Percentiles rank a stretch among this genome's conserved stretches.
These are phyloP conservation scores for Margaritispora aquatica DNA, from an alignment of 495 filamentous ascomycete genomes.

Conservation along the genomic window DNA sequence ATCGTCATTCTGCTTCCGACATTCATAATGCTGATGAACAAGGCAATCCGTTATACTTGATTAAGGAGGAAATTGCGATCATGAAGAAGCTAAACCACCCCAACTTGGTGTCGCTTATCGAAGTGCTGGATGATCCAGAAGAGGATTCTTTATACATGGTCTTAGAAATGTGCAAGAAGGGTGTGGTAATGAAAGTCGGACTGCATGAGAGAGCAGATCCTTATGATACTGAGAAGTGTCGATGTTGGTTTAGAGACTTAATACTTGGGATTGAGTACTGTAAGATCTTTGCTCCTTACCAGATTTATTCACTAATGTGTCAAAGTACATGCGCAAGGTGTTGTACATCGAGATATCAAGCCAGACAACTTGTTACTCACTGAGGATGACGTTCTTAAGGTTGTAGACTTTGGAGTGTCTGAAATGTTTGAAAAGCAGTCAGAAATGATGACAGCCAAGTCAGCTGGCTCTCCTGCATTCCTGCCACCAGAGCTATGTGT, in stretches of 20 bases:
- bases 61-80: constrained; percentile 95
- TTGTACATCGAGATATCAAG: constrained; percentile 97
- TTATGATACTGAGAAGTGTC: constrained; percentile 76
- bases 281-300: constrained; percentile 35
- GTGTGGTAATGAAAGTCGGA: constrained; percentile 94
- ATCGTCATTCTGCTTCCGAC: constrained; percentile 28
- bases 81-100: constrained; percentile 98
- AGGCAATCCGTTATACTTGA: constrained; percentile 79
- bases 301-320: constrained; percentile 20
- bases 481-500: constrained; percentile 90
- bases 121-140: constrained; percentile 91
- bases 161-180: constrained; percentile 97
- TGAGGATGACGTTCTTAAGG: constrained; percentile 84
- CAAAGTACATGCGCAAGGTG: constrained; percentile 78
- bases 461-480: constrained; percentile 92
- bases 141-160: constrained; percentile 98
- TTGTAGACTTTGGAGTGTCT: constrained; percentile 97
- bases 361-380: constrained; percentile 93
- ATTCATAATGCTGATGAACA: constrained; percentile 47
- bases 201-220: constrained; percentile 78
- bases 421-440: constrained; percentile 93
- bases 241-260: constrained; percentile 91
- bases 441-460: constrained; percentile 89
- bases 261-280: constrained; percentile 93
- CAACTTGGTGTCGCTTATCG: constrained; percentile 87